Base-by-base conservation (phyloP, 1,284 basidiomycete genomes). In the Ganoderma multipileum region DNA sequence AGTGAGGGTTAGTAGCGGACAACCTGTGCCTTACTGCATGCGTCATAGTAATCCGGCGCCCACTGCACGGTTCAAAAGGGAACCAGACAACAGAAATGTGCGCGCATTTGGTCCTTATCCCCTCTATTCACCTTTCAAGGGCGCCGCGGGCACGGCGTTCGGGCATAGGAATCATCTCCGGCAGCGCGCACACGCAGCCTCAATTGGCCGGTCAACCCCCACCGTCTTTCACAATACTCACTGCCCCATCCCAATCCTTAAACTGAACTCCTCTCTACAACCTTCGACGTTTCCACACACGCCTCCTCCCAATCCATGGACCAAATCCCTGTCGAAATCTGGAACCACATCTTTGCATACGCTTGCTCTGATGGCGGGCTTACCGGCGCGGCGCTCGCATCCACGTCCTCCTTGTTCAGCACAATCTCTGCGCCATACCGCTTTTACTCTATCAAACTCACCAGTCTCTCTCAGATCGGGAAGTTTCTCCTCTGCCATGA, bases 301-400 rank as follows among this genome's bases (percentile, higher is more conserved):
- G 3, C 55, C 30, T 20, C 54, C 6, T 58, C 55, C 9, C n/a
- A 12, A 12, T 23, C 18, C n/a, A 52, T 63, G 61, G 61, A 63
- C 23, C 1, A 20, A 2, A 12, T 52, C 23, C 61, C 61, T 30
- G 7, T 38, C 47, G 44, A 47, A 20, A 52, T 63, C 47, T 38
- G 33, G 44, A 41, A 52, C 28, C 7, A 39, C 47, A 67, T 70
- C 68, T 67, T 72, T 41, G 26, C 39, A 26, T 59, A 58, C 44
- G 69, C 69, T 5, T 72, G 69, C 47, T 47, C 61, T 16, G 71
- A 70, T 44, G 69, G 69, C 36, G 68, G 67, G 5, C 61, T 33
- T n/a, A 66, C 67, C n/a, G 62, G 63, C 20, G 52, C 33, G 4
- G 39, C 68, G 6, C 67, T 72, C 44, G 66, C 71, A 9, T 61